Base-by-base conservation (phyloP, 371 early-diverging fungal genomes). In the Mucor irregularis region DNA sequence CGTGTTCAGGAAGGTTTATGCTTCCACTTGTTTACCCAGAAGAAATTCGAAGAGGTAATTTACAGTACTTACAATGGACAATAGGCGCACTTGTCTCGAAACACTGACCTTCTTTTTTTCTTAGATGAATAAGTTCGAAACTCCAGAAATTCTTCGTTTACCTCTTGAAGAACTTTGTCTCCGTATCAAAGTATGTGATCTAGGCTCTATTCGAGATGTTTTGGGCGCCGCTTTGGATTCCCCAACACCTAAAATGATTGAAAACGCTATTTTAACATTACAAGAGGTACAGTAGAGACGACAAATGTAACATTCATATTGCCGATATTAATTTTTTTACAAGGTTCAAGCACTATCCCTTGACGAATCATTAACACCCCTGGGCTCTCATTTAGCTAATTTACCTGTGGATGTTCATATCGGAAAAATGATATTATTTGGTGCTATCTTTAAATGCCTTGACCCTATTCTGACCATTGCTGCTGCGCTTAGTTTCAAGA, bases 381-480 rank as follows among this genome's bases (percentile, higher is more conserved):
- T 98, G 3, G 99, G 99, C 4, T 74, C 80, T 19, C 93, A 93
- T 68, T 72, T 99, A 26, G 89, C 91, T 4, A 76, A 87, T 31
- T 71, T 96, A 39, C 96, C 97, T 0, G 87, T 96, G 3, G 92
- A 95, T 62, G 80, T 96, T 2, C 82, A 87, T 61, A 83, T 95
- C 24, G 95, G 94, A 49, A 97, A 95, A 70, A 83, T 96, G 73
- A 80, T 97, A 16, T 67, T 97, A 7, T 88, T 85, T 66, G 92
- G 92, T 21, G 81, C 89, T 2, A 82, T 93, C 9, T 90, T 92
- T 59, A 74, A 81, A 10, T 94, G 94, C 42, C 69, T 94, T 11
- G 95, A 93, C 46, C 86, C 90, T 0, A 77, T 90, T 4, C 59
- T 94, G 24, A 92, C 93, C 0, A 83, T 94, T 25, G 94, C 92